Evolutionary conservation across 2,329 filamentous ascomycete species (phyloP), one percentile per base, ranked within the genome.

Genomic region (Ilyonectria robusta): DNA sequence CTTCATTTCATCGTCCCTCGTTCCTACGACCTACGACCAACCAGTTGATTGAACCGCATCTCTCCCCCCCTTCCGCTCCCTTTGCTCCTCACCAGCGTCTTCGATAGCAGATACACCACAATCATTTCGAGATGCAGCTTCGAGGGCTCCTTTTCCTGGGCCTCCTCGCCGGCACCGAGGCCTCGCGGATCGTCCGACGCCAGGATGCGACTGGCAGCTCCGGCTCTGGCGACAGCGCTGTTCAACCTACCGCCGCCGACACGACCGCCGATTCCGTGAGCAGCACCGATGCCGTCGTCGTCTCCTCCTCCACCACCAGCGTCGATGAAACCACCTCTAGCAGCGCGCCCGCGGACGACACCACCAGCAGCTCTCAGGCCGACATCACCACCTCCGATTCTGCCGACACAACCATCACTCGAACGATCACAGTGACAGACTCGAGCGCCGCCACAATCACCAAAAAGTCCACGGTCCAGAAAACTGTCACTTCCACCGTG

Each of bases 381-480:
- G 59, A 40, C 2, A 68, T 64, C 13, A 42, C 50, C 23, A 48
- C 55, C 23, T 42, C 42, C 46, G 50, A 19, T 40, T 56, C 54
- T 29, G 44, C 63, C 46, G 80, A 81, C 60, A 75, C 68, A 1
- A 79, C 79, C 17, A 64, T 79, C 13, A 73, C 71, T 17, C 61
- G 68, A 23, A 81, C 80, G 13, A 63, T 59, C n/a, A 81, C 80
- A 9, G 75, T 80, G 29, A 78, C 75, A 31, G 72, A 73, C 46
- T 70, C 66, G 5, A 47, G 70, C 35, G 76, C 68, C 57, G 70
- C 69, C 54, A 78, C 79, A 3, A 72, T 75, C 40, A 79, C 73
- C 70, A 68, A 66, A 13, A 72, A 72, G 19, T 79, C 77, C 4
- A 81, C 79, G 7, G 65, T 79, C 29, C 62, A 75, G 54, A 74